A percentile compares a stretch with the other conserved stretches of the same genome.
Evolutionary conservation across 768 basidiomycete species (phyloP).

Genomic region (Rhodotorula kratochvilovae): DNA sequence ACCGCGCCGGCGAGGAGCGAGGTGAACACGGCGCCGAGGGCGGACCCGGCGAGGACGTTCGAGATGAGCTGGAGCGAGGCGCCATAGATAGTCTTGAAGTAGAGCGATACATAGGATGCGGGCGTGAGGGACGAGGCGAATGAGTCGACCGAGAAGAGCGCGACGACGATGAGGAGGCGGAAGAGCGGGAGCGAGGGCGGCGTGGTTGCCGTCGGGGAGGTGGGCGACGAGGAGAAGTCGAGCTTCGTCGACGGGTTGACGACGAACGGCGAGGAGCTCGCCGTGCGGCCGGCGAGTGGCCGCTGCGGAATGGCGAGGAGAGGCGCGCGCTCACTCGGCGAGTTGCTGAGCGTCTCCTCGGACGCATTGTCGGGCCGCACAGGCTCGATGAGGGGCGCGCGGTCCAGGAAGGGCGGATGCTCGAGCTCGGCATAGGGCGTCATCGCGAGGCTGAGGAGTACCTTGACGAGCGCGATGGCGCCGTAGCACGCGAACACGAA

Average conservation of each 20-base stretch:
- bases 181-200: slow-evolving; percentile 7
- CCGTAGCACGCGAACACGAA: slow-evolving; percentile 19
- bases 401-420: background rate
- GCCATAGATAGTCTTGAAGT: background rate
- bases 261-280: background rate
- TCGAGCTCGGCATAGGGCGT: slow-evolving; percentile 6
- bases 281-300: background rate
- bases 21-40: slow-evolving; percentile 16
- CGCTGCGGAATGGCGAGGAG: background rate
- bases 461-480: slow-evolving; percentile 7
- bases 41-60: slow-evolving; percentile 3
- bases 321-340: slow-evolving; percentile 2
- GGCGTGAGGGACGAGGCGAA: slow-evolving; percentile 34
- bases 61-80: slow-evolving; percentile 6
- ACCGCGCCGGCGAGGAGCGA: slow-evolving; percentile 17
- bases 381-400: background rate
- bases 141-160: slow-evolving; percentile 21
- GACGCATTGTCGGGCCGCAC: background rate
- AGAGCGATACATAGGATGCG: slow-evolving; percentile 24
- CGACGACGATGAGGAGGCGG: slow-evolving; percentile 16
- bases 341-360: background rate
- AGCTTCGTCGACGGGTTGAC: background rate
- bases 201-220: background rate
- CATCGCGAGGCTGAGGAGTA: slow-evolving; percentile 10
- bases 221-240: background rate